phyloP scores from a whole-genome alignment of 768 basidiomycete genomes.

The Leccinum obscurum region DNA sequence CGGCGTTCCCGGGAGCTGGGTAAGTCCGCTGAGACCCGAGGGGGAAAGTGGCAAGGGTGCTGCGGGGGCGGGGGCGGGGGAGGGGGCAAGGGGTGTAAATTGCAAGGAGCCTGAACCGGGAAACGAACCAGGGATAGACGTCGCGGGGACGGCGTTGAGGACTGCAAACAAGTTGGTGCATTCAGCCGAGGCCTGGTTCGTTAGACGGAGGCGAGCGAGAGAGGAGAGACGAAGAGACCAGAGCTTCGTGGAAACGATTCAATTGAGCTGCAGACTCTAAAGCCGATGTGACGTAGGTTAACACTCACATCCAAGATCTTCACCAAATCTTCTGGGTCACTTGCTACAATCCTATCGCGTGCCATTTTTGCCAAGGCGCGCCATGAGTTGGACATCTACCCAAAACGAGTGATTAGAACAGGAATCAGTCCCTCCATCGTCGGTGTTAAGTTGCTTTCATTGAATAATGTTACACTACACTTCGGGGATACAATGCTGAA shows the following conservation, averaged over 20 bases:
- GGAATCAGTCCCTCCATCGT: background rate
- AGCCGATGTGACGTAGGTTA: background rate
- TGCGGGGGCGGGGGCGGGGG: conserved; percentile 7
- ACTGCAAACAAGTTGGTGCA: conserved; percentile 77
- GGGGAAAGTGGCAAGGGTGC: too few relatives aligned
- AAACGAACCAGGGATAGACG: conserved; percentile 54
- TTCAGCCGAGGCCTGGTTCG: conserved; percentile 86
- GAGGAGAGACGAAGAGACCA: conserved; percentile 84
- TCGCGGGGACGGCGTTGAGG: conserved; percentile 57
- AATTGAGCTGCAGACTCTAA: background rate
- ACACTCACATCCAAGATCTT: conserved; percentile 65
- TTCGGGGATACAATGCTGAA: conserved; percentile 23
- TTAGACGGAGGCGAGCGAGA: conserved; percentile 77
- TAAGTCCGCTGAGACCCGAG: too few relatives aligned
- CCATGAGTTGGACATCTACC: conserved; percentile 88
- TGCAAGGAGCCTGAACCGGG: conserved; percentile 34
- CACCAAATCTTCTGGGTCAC: conserved; percentile 66
- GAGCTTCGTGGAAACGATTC: conserved; percentile 46
- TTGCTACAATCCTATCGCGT: conserved; percentile 68
- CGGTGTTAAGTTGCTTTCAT: background rate
- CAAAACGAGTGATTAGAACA: conserved; percentile 16
- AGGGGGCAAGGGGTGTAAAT: conserved; percentile 36
- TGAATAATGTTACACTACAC: conserved; percentile 24
- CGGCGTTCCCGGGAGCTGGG: too few relatives aligned
- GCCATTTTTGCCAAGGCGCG: conserved; percentile 83